These are phyloP conservation scores for Potentilla sterilis DNA, from an alignment of 306 rosid genomes.

Conservation along the genomic window DNA sequence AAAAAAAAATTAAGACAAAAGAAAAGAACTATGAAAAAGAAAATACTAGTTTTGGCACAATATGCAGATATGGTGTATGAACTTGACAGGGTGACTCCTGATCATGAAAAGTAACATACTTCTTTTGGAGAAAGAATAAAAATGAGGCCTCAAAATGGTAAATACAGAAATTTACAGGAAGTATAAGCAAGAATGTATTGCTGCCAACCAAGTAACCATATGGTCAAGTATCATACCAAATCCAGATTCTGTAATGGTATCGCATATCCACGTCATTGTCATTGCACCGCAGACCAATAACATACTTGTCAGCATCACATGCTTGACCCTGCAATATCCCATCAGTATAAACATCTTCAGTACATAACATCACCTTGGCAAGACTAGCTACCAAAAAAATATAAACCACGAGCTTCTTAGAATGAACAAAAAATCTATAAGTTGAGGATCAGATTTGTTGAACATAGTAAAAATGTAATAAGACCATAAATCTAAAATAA, in stretches of 20 bases:
- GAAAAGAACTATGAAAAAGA: neutral
- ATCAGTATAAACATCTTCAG: constrained; percentile 19
- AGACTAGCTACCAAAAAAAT: neutral
- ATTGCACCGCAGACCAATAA: constrained; percentile 93
- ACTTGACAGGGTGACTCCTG: neutral
- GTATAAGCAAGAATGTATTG: neutral
- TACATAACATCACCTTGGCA: neutral
- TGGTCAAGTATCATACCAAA: constrained; percentile 57
- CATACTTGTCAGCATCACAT: constrained; percentile 74
- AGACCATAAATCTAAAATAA: neutral
- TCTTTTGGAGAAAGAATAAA: neutral
- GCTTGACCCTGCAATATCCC: constrained; percentile 70
- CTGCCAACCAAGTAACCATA: constrained; percentile 20
- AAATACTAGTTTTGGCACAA: neutral
- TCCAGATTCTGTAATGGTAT: constrained; percentile 95
- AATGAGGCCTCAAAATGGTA: neutral
- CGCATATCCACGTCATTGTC: constrained; percentile 94
- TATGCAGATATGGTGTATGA: neutral
- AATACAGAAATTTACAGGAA: neutral
- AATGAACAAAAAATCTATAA: neutral
- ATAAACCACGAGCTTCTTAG: neutral
- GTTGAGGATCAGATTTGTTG: constrained; percentile 1
- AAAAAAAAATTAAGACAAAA: too few relatives aligned
- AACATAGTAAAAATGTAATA: neutral
- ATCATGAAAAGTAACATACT: neutral